phyloP scores from a whole-genome alignment of 148 eudicot genomes.

The Silene latifolia region DNA sequence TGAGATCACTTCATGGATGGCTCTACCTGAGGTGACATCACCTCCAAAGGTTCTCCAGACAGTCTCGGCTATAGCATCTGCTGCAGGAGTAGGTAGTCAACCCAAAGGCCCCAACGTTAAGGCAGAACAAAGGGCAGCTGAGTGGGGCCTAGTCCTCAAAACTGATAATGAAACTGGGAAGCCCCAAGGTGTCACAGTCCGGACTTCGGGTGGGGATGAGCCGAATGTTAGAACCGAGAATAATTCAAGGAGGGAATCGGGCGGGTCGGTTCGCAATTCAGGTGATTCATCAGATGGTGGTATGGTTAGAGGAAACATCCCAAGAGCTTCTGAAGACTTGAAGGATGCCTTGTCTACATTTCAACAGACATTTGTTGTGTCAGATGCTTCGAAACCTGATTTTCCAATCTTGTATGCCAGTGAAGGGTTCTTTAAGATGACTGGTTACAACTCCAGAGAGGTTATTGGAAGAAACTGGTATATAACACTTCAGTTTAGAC shows the following conservation, averaged over 20 bases:
- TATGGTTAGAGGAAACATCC: conserved; percentile 40
- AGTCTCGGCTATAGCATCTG: conserved; percentile 16
- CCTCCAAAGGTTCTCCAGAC: conserved; percentile 15
- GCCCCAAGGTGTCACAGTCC: conserved; percentile 64
- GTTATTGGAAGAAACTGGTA: conserved; percentile 95
- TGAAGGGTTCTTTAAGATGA: conserved; percentile 94
- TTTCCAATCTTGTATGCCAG: conserved; percentile 89
- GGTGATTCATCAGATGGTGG: conserved; percentile 87
- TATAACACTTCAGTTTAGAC: not conserved
- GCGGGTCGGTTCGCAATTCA: conserved; percentile 66
- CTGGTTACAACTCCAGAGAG: conserved; percentile 85
- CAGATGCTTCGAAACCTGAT: conserved; percentile 86
- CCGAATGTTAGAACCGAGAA: conserved; percentile 30
- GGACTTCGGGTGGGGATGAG: conserved; percentile 71
- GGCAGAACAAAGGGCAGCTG: conserved; percentile 89
- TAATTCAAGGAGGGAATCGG: conserved; percentile 57
- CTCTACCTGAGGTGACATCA: conserved; percentile 49
- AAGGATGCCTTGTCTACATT: conserved; percentile 83
- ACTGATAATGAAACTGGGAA: conserved; percentile 82
- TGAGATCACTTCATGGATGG: conserved; percentile 90
- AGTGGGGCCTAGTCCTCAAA: conserved; percentile 86
- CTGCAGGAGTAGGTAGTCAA: conserved; percentile 25
- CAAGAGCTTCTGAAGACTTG: conserved; percentile 78
- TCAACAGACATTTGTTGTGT: conserved; percentile 94
- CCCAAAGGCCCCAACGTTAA: conserved; percentile 19